Evolutionary conservation across 2,329 filamentous ascomycete genomes (phyloP), one percentile per base, ranked within the genome.

Genomic region (Diaporthe australafricana): DNA sequence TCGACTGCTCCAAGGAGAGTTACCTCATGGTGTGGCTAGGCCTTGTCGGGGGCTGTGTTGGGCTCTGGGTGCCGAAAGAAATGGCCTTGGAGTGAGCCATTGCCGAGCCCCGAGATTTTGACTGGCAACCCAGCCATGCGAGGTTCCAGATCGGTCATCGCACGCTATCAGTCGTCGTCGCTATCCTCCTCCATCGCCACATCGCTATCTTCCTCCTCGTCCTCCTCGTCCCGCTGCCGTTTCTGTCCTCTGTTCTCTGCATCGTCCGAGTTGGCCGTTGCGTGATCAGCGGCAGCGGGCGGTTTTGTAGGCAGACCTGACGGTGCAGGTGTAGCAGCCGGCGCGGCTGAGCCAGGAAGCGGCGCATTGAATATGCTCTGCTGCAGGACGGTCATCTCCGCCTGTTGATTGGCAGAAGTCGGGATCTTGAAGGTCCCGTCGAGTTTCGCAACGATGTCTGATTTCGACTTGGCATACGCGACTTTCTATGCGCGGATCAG

Each of bases 11-110:
- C 79, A 84, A 86, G 80, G 82, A 91, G 77, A 87, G 91, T 77
- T 98, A 98, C 84, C 86, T 98, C 78, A 89, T 94, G 83, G 84
- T 94, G 70, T 98, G 96, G 95, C 87, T 98, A 74, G 95, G 95
- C n/a, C 84, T 97, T 71, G 90, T 97, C 55, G 96, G 95, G 72
- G 90, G 90, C 66, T 92, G 90, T 76, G 92, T 98, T 50, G 93
- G 94, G 71, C 86, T 98, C 75, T 91, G 90, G 87, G 85, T 97
- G 74, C 94, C 94, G 71, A 88, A 89, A 78, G 89, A 92, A 79
- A 88, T 96, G 88, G 88, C 86, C 65, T 76, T 84, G 74, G 75
- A 78, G 74, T 82, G 74, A 81, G 70, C 62, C 74, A 75, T 74
- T 72, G 57, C 35, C 25, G 35, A 11, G 38, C 47, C 52, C 47